These are phyloP conservation scores for Kluyveromyces sp. DNA, from an alignment of 1,139 yeast genomes.

Conservation along the genomic window DNA sequence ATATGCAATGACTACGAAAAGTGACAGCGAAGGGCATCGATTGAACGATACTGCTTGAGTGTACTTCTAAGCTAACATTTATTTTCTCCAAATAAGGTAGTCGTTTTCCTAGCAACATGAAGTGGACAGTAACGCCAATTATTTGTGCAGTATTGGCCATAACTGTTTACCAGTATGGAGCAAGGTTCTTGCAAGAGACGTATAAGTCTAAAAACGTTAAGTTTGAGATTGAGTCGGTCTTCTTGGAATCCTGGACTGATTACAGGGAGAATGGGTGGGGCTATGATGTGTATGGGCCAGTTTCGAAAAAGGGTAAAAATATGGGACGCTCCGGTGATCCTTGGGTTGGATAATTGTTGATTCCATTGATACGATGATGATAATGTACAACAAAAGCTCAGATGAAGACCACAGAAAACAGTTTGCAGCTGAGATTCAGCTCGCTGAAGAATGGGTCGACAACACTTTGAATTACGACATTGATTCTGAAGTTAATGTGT, in stretches of 20 bases:
- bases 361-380: slow-evolving; percentile 70
- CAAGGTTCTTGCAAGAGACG: not conserved
- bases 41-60: too few species aligned
- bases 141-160: not conserved
- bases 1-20: too few species aligned
- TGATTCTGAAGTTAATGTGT: slow-evolving; percentile 66
- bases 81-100: too few species aligned
- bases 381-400: slow-evolving; percentile 68
- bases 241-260: slow-evolving; percentile 72
- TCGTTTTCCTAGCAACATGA: not conserved
- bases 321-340: slow-evolving; percentile 63
- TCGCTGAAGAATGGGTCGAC: slow-evolving; percentile 70
- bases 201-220: slow-evolving; percentile 1
- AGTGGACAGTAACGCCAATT: not conserved
- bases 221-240: slow-evolving; percentile 36
- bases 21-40: too few species aligned
- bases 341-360: slow-evolving; percentile 95
- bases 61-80: too few species aligned
- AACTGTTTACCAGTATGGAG: not conserved
- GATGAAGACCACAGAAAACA: slow-evolving; percentile 52
- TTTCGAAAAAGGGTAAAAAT: slow-evolving; percentile 54
- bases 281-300: slow-evolving; percentile 57
- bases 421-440: slow-evolving; percentile 57
- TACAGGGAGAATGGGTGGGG: slow-evolving; percentile 84
- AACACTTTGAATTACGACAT: slow-evolving; percentile 51